Percentiles rank a stretch among this genome's conserved stretches.
These are phyloP conservation scores for Populus hybrid DNA, from an alignment of 441 rosid genomes.

Conservation along the genomic window DNA sequence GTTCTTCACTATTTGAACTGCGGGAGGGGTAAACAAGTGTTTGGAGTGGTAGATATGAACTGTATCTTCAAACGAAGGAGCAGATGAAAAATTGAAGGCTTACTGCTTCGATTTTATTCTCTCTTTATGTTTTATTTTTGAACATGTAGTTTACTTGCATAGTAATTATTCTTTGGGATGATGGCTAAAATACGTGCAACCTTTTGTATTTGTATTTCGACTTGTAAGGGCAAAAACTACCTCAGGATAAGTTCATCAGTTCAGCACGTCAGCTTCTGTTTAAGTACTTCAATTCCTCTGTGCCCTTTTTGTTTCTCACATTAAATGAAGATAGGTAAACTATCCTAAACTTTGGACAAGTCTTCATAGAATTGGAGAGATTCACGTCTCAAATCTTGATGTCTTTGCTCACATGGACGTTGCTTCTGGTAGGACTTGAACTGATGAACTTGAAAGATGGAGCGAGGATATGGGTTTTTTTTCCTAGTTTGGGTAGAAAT, in stretches of 20 bases:
- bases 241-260: not conserved
- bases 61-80: not conserved
- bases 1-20: constrained; percentile 4
- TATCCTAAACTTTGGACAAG: no score
- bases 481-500: no score
- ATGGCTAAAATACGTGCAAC: not conserved
- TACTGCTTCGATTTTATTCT: not conserved
- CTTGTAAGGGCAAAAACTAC: not conserved
- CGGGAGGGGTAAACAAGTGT: constrained; percentile 9
- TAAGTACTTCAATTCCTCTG: no score
- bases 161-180: not conserved
- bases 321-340: no score
- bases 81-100: not conserved
- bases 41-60: constrained; percentile 11
- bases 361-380: no score
- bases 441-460: no score
- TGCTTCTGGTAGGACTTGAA: no score
- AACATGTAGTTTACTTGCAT: not conserved
- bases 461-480: no score
- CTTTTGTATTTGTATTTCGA: not conserved
- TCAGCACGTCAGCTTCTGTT: no score
- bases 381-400: no score
- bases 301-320: no score
- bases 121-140: not conserved
- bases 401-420: no score